Percentiles rank a stretch among this genome's conserved stretches.
phyloP scores from a whole-genome alignment of 768 basidiomycete genomes.

The Tricholoma furcatifolium region DNA sequence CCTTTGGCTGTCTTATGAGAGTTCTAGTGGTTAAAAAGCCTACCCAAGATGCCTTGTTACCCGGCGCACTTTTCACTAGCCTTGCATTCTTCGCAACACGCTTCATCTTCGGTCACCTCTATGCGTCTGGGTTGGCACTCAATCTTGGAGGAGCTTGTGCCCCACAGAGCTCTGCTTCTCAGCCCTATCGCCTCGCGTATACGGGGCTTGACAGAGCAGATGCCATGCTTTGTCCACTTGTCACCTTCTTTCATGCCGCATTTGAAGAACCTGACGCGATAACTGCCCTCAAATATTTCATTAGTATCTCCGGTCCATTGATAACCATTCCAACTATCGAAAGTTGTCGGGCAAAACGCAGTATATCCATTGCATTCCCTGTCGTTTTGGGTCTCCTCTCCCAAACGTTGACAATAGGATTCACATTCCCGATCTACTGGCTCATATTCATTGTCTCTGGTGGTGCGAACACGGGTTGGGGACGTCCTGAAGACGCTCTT shows the following conservation, averaged over 20 bases:
- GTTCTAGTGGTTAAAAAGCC: background rate
- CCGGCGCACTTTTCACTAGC: constrained; percentile 37
- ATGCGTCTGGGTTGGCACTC: constrained; percentile 25
- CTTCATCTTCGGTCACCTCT: constrained; percentile 33
- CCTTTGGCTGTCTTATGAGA: background rate
- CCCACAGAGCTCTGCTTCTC: constrained; percentile 9
- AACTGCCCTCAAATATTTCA: constrained; percentile 36
- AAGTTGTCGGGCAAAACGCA: constrained; percentile 36
- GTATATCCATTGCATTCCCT: constrained; percentile 37
- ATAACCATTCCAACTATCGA: constrained; percentile 44
- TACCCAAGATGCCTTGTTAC: constrained; percentile 22
- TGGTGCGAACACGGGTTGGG: constrained; percentile 23
- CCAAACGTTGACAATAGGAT: constrained; percentile 42
- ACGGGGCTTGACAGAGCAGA: constrained; percentile 38
- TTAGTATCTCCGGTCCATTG: constrained; percentile 33
- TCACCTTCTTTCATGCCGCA: constrained; percentile 46
- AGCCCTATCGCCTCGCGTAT: constrained; percentile 38
- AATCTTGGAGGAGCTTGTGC: constrained; percentile 34
- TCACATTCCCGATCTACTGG: constrained; percentile 48
- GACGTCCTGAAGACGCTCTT: constrained; percentile 15
- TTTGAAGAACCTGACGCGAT: constrained; percentile 29
- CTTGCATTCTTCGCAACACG: constrained; percentile 34
- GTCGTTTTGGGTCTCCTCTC: constrained; percentile 37
- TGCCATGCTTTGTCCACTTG: constrained; percentile 38
- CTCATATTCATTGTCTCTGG: constrained; percentile 42